phyloP scores from a whole-genome alignment of 169 alveolate species.

The Ichthyophthirius multifiliis region DNA sequence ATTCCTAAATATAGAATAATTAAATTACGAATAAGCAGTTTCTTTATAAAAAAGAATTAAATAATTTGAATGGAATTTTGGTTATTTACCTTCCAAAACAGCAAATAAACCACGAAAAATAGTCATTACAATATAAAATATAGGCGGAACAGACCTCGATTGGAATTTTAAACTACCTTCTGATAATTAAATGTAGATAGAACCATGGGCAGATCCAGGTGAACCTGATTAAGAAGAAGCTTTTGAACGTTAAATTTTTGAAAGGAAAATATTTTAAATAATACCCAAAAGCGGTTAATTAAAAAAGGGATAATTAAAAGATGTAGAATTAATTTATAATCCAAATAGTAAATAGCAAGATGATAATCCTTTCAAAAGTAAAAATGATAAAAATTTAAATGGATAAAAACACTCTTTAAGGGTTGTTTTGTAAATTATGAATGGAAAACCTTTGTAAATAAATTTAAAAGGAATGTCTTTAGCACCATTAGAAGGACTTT shows the following conservation, averaged over 20 bases:
- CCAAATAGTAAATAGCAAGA: slow-evolving; percentile 48
- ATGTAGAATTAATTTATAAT: slow-evolving; percentile 70
- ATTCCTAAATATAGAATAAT: slow-evolving; percentile 38
- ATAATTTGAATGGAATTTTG: slow-evolving; percentile 78
- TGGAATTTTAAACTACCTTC: slow-evolving; percentile 79
- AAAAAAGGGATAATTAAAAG: slow-evolving; percentile 67
- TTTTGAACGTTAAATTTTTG: slow-evolving; percentile 77
- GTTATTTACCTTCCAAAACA: slow-evolving; percentile 71
- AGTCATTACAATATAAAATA: slow-evolving; percentile 79
- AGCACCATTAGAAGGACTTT: slow-evolving; percentile 59
- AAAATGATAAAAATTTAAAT: slow-evolving; percentile 34
- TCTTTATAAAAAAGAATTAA: slow-evolving; percentile 64
- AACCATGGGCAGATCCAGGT: slow-evolving; percentile 89
- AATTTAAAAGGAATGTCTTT: slow-evolving; percentile 73
- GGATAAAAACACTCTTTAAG: slow-evolving; percentile 70
- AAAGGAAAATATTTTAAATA: slow-evolving; percentile 73
- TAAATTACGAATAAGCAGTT: slow-evolving; percentile 50
- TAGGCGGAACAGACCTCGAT: slow-evolving; percentile 82
- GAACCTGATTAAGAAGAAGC: slow-evolving; percentile 82
- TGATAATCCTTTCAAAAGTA: neutral
- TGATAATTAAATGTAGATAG: slow-evolving; percentile 63
- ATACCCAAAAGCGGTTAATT: slow-evolving; percentile 73
- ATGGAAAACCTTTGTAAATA: slow-evolving; percentile 80
- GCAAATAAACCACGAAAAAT: slow-evolving; percentile 65
- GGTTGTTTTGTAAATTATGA: slow-evolving; percentile 67